These are phyloP conservation scores for Didymella lethalis DNA, from an alignment of 2,329 filamentous ascomycete species.

Conservation along the genomic window DNA sequence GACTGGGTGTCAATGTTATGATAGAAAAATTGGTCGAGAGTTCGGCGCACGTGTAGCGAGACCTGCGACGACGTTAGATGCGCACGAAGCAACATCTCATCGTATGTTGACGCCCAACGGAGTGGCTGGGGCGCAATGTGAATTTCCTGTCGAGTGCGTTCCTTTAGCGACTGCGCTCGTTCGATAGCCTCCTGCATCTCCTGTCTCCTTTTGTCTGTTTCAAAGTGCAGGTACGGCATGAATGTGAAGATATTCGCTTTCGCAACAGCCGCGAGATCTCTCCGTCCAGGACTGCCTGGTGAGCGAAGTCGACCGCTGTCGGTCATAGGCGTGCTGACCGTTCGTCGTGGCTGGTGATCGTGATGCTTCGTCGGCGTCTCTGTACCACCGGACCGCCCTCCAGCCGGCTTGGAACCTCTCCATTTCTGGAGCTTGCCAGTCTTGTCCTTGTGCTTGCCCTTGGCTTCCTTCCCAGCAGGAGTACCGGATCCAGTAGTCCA, in stretches of 20 bases:
- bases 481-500: slow-evolving; percentile 33
- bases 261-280: slow-evolving; percentile 42
- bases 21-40: slow-evolving; percentile 72
- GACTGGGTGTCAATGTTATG: slow-evolving; percentile 68
- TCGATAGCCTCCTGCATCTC: slow-evolving; percentile 66
- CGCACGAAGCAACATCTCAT: slow-evolving; percentile 59
- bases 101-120: slow-evolving; percentile 45
- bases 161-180: slow-evolving; percentile 40
- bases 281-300: slow-evolving; percentile 48
- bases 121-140: slow-evolving; percentile 29
- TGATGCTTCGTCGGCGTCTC: slow-evolving; percentile 40
- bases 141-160: slow-evolving; percentile 29
- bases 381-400: slow-evolving; percentile 36
- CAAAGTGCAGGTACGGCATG: slow-evolving; percentile 73
- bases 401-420: slow-evolving; percentile 33
- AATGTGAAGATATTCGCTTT: slow-evolving; percentile 56
- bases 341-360: slow-evolving; percentile 35
- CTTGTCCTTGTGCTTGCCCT: slow-evolving; percentile 43
- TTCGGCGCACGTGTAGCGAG: slow-evolving; percentile 66
- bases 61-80: slow-evolving; percentile 58
- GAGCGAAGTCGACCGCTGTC: slow-evolving; percentile 41
- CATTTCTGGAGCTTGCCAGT: slow-evolving; percentile 43
- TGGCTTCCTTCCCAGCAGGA: slow-evolving; percentile 34
- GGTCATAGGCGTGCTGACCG: slow-evolving; percentile 35
- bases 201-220: slow-evolving; percentile 63